Percentiles rank a stretch among this genome's conserved stretches.
These are phyloP conservation scores for Alternaria sp. DNA, from an alignment of 2,329 filamentous ascomycete genomes.

Conservation along the genomic window DNA sequence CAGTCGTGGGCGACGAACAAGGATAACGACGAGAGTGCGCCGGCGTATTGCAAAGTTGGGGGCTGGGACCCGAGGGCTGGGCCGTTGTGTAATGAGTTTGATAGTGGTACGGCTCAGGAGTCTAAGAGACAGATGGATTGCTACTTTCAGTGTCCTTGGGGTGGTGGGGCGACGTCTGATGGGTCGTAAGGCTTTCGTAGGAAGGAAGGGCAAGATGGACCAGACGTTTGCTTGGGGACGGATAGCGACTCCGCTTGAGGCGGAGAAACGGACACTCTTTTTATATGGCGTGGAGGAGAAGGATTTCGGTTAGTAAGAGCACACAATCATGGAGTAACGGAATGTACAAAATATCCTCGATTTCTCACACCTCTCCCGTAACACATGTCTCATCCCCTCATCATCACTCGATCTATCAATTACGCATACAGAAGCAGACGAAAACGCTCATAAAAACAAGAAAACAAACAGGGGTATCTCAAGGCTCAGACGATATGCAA, in stretches of 20 bases:
- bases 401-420: neutral
- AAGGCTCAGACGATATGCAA: slow-evolving; percentile 21
- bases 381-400: neutral
- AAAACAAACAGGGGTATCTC: slow-evolving; percentile 24
- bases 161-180: neutral
- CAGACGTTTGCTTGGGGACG: neutral
- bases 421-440: neutral
- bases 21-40: neutral
- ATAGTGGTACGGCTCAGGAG: neutral
- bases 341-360: neutral
- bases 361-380: neutral
- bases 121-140: neutral
- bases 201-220: neutral
- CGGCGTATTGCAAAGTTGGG: neutral
- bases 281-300: neutral
- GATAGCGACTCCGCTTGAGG: fast-evolving
- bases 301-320: neutral
- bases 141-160: neutral
- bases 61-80: neutral
- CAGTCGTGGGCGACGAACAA: neutral
- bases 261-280: neutral
- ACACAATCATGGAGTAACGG: neutral
- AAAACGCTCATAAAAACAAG: slow-evolving; percentile 1
- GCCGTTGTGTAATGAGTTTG: neutral
- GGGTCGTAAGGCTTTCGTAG: neutral